These are phyloP conservation scores for Dictyostelium discoideum DNA, from an alignment of 78 protist species.

Conservation along the genomic window DNA sequence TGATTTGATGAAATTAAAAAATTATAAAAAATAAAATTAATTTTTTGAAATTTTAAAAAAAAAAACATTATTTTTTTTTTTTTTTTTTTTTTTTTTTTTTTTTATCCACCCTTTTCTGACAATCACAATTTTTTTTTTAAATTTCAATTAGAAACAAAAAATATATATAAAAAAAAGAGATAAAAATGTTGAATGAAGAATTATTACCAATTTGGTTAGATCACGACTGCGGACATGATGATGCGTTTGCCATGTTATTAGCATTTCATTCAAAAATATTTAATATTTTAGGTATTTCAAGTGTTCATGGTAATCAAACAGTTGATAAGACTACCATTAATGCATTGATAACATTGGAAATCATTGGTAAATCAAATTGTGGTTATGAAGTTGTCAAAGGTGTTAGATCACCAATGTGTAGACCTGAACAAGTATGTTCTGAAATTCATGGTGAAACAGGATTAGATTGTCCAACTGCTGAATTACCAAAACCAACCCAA, in stretches of 20 bases:
- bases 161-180: too few species aligned
- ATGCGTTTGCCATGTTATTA: slow-evolving; percentile 91
- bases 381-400: slow-evolving; percentile 71
- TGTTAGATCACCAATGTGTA: slow-evolving; percentile 41
- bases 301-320: slow-evolving; percentile 93
- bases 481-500: slow-evolving; percentile 14
- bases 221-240: slow-evolving; percentile 94
- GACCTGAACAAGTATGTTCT: slow-evolving; percentile 77
- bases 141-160: too few species aligned
- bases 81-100: neutral
- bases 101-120: neutral
- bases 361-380: slow-evolving; percentile 38
- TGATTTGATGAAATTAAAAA: too few species aligned
- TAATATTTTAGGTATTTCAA: slow-evolving; percentile 86
- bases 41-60: too few species aligned
- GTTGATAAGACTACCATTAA: slow-evolving; percentile 90
- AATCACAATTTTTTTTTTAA: too few species aligned
- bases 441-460: slow-evolving; percentile 95
- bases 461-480: slow-evolving; percentile 61
- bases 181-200: neutral
- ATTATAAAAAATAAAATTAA: too few species aligned
- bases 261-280: slow-evolving; percentile 35
- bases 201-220: slow-evolving; percentile 82
- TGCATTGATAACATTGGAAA: slow-evolving; percentile 68
- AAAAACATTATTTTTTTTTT: neutral